Percentiles rank a stretch among this genome's conserved stretches.
Conservation (phyloP, 2,329 filamentous ascomycete species). For the Phyllosticta citribraziliensis region DNA sequence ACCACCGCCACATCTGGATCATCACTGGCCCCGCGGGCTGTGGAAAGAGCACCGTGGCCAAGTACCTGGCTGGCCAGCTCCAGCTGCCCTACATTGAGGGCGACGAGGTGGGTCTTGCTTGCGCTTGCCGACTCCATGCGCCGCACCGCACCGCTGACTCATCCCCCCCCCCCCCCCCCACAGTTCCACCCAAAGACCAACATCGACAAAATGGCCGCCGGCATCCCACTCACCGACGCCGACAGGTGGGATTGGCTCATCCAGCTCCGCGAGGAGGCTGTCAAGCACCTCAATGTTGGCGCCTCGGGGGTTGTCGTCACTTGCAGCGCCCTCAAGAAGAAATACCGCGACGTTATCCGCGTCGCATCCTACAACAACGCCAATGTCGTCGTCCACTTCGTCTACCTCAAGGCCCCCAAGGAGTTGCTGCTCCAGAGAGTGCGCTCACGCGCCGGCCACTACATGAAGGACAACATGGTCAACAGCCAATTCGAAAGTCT, state of each 20-base stretch:
- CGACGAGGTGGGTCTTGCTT: conserved; percentile 34
- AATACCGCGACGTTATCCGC: conserved; percentile 69
- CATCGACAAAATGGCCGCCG: conserved; percentile 75
- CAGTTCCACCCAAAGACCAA: conserved; percentile 42
- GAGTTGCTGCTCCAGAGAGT: conserved; percentile 68
- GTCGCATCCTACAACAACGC: conserved; percentile 38
- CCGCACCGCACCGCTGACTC: conserved; percentile 1
- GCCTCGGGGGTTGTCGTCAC: conserved; percentile 71
- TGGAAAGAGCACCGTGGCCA: conserved; percentile 44
- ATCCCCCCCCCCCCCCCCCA: neutral
- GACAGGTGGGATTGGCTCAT: conserved; percentile 97
- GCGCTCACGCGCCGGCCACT: conserved; percentile 66
- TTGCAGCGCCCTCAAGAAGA: conserved; percentile 91
- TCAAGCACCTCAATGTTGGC: conserved; percentile 26
- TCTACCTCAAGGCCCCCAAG: conserved; percentile 77
- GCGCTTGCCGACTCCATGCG: neutral
- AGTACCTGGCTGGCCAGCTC: conserved; percentile 34
- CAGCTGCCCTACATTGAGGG: conserved; percentile 41
- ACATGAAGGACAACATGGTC: conserved; percentile 95
- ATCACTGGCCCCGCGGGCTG: conserved; percentile 45
- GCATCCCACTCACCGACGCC: conserved; percentile 76
- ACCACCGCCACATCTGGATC: conserved; percentile 41
- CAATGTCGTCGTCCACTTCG: conserved; percentile 61
- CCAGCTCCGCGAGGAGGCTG: conserved; percentile 35
- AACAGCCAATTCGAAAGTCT: conserved; percentile 80